Base-by-base conservation (phyloP, 176 grass and related monocot species). In the Raddia distichophylla region DNA sequence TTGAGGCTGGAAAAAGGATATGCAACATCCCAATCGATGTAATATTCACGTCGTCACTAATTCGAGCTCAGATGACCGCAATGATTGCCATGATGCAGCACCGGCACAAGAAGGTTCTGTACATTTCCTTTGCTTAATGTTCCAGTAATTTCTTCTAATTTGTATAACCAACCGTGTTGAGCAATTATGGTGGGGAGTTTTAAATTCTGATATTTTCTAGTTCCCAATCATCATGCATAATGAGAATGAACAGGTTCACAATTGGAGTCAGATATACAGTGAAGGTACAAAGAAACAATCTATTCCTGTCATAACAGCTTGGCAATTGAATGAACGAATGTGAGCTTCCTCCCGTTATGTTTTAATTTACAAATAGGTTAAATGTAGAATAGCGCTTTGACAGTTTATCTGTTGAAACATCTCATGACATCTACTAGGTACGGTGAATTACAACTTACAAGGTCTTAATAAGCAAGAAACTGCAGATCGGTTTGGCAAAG, bases 381-480 rank as follows among this genome's bases (percentile, higher is more conserved):
- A n/a, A n/a, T n/a, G 46, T 33, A 50, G 50, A 12, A 40, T 22
- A 71, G 45, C 5, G 56, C 5, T 22, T 76, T 71, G 4, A 69
- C 0, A 17, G 13, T 86, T 45, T 33, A 2, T 68, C 6, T 71
- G 54, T 54, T 63, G 37, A 70, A 69, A 70, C 10, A 53, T 60
- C 14, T 7, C 63, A 55, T 76, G n/a, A 3, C 4, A 77, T 27
- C 63, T 59, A 43, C 37, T 44, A 82, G 97, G 97, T 99, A 99
- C 71, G 93, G 97, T 61, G 91, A 99, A 75, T 78, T 99, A 58
- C 97, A 99, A 91, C n/a, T n/a, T n/a, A n/a, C n/a, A n/a, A n/a
- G 97, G 97, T 27, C 91, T 95, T 52, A 99, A 99, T 77, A 99
- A 99, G 87, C 93, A 99, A 91, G 93, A 99, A 93, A 99, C 97